Conservation (phyloP, 2,329 filamentous ascomycete species). For the Hypoxylon sp. region DNA sequence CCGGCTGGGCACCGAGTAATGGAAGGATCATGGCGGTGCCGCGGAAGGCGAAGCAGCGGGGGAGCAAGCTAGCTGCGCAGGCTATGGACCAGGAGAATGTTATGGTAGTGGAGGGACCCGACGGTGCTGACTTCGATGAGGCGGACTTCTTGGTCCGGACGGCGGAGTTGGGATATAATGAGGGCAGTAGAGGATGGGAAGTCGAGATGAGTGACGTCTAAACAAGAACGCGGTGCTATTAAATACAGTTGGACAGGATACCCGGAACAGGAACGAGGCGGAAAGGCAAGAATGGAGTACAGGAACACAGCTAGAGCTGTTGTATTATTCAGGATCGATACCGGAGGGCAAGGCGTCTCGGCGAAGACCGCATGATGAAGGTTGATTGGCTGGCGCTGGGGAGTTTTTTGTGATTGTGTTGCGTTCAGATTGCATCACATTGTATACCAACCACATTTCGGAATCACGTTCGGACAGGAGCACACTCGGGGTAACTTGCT, state of each 20-base stretch:
- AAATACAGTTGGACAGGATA: constrained; percentile 15
- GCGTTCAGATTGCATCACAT: constrained; percentile 11
- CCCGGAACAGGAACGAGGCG: constrained; percentile 7
- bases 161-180: constrained; percentile 29
- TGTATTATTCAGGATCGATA: constrained; percentile 19
- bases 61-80: constrained; percentile 46
- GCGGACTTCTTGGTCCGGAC: constrained; percentile 73
- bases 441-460: constrained; percentile 17
- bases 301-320: constrained; percentile 9
- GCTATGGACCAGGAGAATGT: constrained; percentile 63
- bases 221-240: constrained; percentile 12
- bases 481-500: constrained; percentile 6
- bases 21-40: constrained; percentile 67
- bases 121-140: constrained; percentile 73
- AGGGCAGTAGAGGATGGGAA: constrained; percentile 50
- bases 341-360: constrained; percentile 17
- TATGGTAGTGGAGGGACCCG: constrained; percentile 53
- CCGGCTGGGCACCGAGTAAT: constrained; percentile 54
- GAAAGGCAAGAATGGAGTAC: neutral
- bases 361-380: constrained; percentile 24
- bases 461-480: constrained; percentile 4
- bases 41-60: constrained; percentile 46
- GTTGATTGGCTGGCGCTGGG: constrained; percentile 14
- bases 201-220: constrained; percentile 60
- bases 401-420: constrained; percentile 11